Evolutionary conservation across 2,329 filamentous ascomycete species (phyloP).

Genomic region (Hymenoscyphus repandus): DNA sequence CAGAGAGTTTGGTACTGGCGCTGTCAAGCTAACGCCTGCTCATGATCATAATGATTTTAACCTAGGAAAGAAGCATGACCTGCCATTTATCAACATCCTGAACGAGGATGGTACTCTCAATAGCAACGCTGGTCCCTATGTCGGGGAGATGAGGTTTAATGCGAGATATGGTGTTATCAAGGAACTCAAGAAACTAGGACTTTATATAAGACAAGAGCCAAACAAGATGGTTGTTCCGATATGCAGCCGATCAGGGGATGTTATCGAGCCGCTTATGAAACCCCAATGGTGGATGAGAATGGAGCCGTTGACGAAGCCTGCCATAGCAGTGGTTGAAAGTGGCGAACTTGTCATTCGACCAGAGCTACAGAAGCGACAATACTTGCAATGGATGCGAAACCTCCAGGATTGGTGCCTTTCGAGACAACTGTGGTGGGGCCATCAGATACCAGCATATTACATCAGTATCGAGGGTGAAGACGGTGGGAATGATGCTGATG

Average conservation of each 20-base stretch:
- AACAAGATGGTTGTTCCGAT: constrained; percentile 92
- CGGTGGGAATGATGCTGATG: constrained; percentile 40
- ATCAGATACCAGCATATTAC: constrained; percentile 88
- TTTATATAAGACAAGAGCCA: constrained; percentile 91
- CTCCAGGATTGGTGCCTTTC: constrained; percentile 96
- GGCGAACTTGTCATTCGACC: constrained; percentile 83
- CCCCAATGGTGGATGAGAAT: constrained; percentile 99
- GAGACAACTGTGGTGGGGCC: constrained; percentile 94
- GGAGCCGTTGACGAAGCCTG: constrained; percentile 73
- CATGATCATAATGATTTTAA: constrained; percentile 95
- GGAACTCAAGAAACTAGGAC: constrained; percentile 74
- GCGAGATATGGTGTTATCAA: constrained; percentile 81
- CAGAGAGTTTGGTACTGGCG: constrained; percentile 89
- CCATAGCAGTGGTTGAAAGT: constrained; percentile 73
- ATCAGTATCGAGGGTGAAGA: constrained; percentile 70
- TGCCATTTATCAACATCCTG: constrained; percentile 91
- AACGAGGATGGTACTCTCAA: constrained; percentile 90
- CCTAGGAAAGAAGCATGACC: constrained; percentile 72
- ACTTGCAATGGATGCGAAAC: constrained; percentile 79
- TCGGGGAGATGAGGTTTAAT: constrained; percentile 87
- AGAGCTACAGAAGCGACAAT: constrained; percentile 76
- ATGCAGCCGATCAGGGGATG: constrained; percentile 85
- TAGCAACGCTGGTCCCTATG: constrained; percentile 73
- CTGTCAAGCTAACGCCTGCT: constrained; percentile 93
- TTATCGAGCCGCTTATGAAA: constrained; percentile 92